Conservation (phyloP, 306 rosid species). For the Malus asiatica region DNA sequence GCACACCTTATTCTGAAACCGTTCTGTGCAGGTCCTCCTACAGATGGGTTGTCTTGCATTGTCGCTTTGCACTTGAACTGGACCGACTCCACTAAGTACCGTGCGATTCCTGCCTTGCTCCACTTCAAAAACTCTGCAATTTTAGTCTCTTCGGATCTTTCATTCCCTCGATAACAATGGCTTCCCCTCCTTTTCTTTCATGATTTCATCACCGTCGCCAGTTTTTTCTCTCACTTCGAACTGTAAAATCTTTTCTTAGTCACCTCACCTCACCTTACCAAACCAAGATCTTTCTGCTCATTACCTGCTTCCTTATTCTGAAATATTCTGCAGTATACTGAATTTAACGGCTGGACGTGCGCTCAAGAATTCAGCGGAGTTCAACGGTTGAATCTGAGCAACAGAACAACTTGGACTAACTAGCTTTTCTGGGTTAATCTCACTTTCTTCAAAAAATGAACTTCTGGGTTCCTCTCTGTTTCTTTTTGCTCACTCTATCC, state of each 20-base stretch:
- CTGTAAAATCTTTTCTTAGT: slow-evolving; percentile 14
- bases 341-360: neutral
- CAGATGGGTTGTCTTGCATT: slow-evolving; percentile 2
- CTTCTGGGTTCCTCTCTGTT: slow-evolving; percentile 37
- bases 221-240: neutral
- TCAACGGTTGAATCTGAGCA: neutral
- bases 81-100: neutral
- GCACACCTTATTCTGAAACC: neutral
- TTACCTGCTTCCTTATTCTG: neutral
- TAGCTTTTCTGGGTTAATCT: slow-evolving; percentile 2
- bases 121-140: slow-evolving; percentile 4
- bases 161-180: slow-evolving; percentile 20
- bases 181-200: slow-evolving; percentile 1
- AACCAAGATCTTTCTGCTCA: slow-evolving; percentile 18
- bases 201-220: neutral
- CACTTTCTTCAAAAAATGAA: slow-evolving; percentile 34
- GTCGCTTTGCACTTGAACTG: slow-evolving; percentile 6
- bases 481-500: slow-evolving; percentile 32
- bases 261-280: slow-evolving; percentile 20
- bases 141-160: slow-evolving; percentile 39
- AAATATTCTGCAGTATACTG: neutral
- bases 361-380: neutral
- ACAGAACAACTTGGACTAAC: slow-evolving; percentile 6
- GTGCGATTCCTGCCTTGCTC: slow-evolving; percentile 5
- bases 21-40: neutral